A percentile compares a stretch with the other conserved stretches of the same genome.
Evolutionary conservation across 768 basidiomycete species (phyloP).

Genomic region (Suillus bovinus): DNA sequence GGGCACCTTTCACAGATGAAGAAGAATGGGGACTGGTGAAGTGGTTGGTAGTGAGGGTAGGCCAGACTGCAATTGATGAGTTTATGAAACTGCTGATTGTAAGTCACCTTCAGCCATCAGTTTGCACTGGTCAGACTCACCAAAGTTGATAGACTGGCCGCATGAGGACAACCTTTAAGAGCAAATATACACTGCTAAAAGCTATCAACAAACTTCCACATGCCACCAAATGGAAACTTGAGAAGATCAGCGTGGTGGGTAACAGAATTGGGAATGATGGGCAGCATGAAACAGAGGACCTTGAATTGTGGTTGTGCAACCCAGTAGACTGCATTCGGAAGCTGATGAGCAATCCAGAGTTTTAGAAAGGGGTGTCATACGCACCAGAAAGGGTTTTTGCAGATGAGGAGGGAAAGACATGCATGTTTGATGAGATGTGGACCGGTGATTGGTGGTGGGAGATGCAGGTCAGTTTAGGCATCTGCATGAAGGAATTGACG

Average conservation of each 20-base stretch:
- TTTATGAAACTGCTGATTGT: too few relatives aligned
- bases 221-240: neutral
- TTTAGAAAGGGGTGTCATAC: slow-evolving; percentile 29
- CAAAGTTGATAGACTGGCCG: too few relatives aligned
- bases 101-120: too few relatives aligned
- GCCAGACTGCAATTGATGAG: too few relatives aligned
- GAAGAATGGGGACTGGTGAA: too few relatives aligned
- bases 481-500: neutral
- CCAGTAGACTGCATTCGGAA: slow-evolving; percentile 29
- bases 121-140: too few relatives aligned
- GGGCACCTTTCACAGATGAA: too few relatives aligned
- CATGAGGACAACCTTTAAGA: too few relatives aligned
- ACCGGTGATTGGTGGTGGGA: slow-evolving; percentile 39
- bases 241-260: too few relatives aligned
- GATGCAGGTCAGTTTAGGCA: slow-evolving; percentile 29
- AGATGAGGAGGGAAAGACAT: slow-evolving; percentile 16
- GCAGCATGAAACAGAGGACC: slow-evolving; percentile 7
- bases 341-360: slow-evolving; percentile 28
- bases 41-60: too few relatives aligned
- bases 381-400: slow-evolving; percentile 30
- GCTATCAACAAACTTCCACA: neutral
- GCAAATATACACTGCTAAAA: too few relatives aligned
- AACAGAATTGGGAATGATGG: slow-evolving; percentile 1
- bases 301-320: slow-evolving; percentile 27
- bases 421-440: slow-evolving; percentile 38